phyloP scores from a whole-genome alignment of 2,329 filamentous ascomycete genomes.

The Epichloe sibirici region DNA sequence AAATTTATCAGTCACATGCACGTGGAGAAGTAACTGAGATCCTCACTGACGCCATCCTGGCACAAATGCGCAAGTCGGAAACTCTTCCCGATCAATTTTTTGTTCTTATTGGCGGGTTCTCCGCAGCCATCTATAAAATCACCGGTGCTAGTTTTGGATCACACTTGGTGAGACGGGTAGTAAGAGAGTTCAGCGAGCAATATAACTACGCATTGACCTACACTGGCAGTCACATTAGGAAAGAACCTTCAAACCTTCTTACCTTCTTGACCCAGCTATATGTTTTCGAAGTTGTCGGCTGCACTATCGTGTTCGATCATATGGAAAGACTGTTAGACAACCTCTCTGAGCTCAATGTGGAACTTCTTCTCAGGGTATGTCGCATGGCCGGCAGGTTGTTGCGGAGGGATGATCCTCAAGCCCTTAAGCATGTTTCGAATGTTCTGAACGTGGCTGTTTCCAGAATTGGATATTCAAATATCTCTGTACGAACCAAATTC shows the following conservation, averaged over 20 bases:
- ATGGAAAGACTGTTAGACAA: slow-evolving; percentile 63
- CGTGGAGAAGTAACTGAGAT: slow-evolving; percentile 80
- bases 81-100: slow-evolving; percentile 78
- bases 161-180: slow-evolving; percentile 66
- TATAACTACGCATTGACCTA: slow-evolving; percentile 36
- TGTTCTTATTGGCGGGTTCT: slow-evolving; percentile 80
- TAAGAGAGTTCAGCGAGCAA: slow-evolving; percentile 59
- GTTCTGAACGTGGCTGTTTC: slow-evolving; percentile 62
- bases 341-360: slow-evolving; percentile 76
- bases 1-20: slow-evolving; percentile 70
- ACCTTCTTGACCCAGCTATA: slow-evolving; percentile 79
- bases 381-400: slow-evolving; percentile 72
- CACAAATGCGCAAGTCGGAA: slow-evolving; percentile 68
- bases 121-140: slow-evolving; percentile 76
- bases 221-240: slow-evolving; percentile 28
- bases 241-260: slow-evolving; percentile 55
- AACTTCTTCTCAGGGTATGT: slow-evolving; percentile 74
- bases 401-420: slow-evolving; percentile 75
- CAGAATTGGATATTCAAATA: slow-evolving; percentile 51
- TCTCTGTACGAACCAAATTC: slow-evolving; percentile 85
- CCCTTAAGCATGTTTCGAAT: slow-evolving; percentile 79
- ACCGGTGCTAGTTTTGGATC: slow-evolving; percentile 84
- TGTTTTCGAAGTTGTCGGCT: slow-evolving; percentile 78
- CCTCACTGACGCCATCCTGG: slow-evolving; percentile 64
- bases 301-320: slow-evolving; percentile 81